Base-by-base conservation (phyloP, 2,329 filamentous ascomycete genomes). In the Fusarium austroafricanum region DNA sequence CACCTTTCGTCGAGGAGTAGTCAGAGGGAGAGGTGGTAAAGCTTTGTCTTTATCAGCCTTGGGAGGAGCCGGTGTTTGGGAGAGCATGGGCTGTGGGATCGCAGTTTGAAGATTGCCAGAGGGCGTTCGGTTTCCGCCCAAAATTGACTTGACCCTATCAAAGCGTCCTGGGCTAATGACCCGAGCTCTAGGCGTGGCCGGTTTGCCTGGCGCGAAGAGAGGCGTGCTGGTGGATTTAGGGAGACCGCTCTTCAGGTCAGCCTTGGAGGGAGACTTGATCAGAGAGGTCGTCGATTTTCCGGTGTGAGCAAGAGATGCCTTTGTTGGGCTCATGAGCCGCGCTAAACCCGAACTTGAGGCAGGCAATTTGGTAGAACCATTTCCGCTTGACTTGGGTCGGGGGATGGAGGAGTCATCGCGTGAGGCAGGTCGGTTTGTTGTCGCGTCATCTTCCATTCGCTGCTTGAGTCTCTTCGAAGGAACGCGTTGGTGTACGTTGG, bases 261-360 rank as follows among this genome's bases (percentile, higher is more conserved):
- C 79, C 73, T 86, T 89, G 3, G 84, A 84, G 15, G 78, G 82
- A 65, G 80, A 70, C 46, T 70, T 83, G 71, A 74, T 78, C 64
- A 77, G 73, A 49, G 71, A 74, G 17, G 73, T 65, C 3, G 76
- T 75, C 1, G 75, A 65, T 49, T 76, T 79, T 33, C 52, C 60
- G 7, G 68, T 61, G n/a, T 65, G 56, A 18, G 70, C 67, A 51
- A 92, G 78, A 2, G 92, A 93, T 10, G 92, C 83, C 76, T 93
- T 93, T 10, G 92, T 96, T 0, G 94, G 93, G 8, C 92, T 96
- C 78, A 90, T 87, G 29, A 95, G 81, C 61, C 83, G 89, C 64
- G 83, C 82, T 61, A 83, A 79, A 64, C 86, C 83, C 10, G 84
- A 79, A 55, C 84, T 81, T 1, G 83, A 79, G 26, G 82, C 83